phyloP scores from a whole-genome alignment of 1,284 basidiomycete species.

The Omphalotus olearius region DNA sequence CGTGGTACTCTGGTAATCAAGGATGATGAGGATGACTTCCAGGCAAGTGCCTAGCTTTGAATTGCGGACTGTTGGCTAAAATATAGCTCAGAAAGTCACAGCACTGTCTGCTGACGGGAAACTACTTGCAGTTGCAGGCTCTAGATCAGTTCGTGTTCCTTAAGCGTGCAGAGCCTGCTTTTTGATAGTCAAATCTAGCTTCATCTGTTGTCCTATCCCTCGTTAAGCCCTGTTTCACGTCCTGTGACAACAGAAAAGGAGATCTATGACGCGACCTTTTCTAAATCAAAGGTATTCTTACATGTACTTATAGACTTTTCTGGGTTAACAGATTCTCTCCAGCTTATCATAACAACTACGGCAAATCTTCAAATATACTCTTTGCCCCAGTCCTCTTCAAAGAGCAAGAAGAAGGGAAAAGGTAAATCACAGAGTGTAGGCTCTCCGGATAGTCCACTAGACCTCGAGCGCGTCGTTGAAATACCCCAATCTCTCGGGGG shows the following conservation, averaged over 20 bases:
- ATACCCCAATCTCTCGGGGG: conserved; percentile 48
- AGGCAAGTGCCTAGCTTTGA: conserved; percentile 41
- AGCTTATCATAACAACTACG: conserved; percentile 67
- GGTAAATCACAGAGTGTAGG: conserved; percentile 37
- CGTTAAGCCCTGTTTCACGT: conserved; percentile 45
- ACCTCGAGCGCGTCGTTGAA: conserved; percentile 47
- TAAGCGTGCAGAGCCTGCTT: not conserved
- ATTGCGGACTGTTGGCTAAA: not conserved
- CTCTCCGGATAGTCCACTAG: conserved; percentile 28
- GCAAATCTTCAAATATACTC: conserved; percentile 57
- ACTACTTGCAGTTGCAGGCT: conserved; percentile 59
- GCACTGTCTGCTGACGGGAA: conserved; percentile 63
- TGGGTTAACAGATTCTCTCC: not conserved
- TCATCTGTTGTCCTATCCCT: conserved; percentile 64
- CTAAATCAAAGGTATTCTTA: conserved; percentile 37
- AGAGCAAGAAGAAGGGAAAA: conserved; percentile 34
- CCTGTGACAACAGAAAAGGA: conserved; percentile 58
- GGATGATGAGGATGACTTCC: conserved; percentile 69
- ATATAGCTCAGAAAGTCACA: conserved; percentile 66
- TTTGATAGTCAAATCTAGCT: conserved; percentile 41
- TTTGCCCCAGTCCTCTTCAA: conserved; percentile 23
- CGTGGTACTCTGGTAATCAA: conserved; percentile 56
- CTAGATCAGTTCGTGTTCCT: conserved; percentile 49
- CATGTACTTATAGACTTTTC: not conserved
- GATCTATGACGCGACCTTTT: conserved; percentile 75